Percentiles rank a stretch among this genome's conserved stretches.
phyloP scores from a whole-genome alignment of 768 basidiomycete species.

The Auricularia auricula-judae region DNA sequence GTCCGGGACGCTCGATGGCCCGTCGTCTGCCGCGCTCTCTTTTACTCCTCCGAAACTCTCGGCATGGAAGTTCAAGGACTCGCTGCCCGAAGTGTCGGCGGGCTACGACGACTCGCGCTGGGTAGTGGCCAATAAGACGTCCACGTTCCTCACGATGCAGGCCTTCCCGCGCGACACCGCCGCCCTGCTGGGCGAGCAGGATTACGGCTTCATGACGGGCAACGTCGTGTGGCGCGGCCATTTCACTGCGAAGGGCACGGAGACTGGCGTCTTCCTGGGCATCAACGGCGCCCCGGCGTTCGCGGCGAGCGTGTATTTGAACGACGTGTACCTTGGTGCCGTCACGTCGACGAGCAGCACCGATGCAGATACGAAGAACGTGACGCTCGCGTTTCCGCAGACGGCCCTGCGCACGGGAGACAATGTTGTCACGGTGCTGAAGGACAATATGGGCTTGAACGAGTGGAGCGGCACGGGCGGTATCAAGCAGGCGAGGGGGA shows the following conservation, averaged over 20 bases:
- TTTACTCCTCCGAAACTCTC: slow-evolving; percentile 30
- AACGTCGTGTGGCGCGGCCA: slow-evolving; percentile 74
- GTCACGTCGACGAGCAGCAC: neutral
- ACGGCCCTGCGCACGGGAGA: slow-evolving; percentile 44
- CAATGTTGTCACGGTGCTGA: slow-evolving; percentile 61
- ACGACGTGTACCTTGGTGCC: slow-evolving; percentile 45
- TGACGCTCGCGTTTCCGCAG: slow-evolving; percentile 49
- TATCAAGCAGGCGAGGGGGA: neutral
- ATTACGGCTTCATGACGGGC: slow-evolving; percentile 23
- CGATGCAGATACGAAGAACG: slow-evolving; percentile 47
- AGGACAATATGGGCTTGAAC: slow-evolving; percentile 1
- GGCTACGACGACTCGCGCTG: slow-evolving; percentile 54
- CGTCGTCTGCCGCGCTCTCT: neutral
- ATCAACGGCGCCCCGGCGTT: slow-evolving; percentile 80
- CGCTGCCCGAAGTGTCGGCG: slow-evolving; percentile 54
- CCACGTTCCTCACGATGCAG: slow-evolving; percentile 42
- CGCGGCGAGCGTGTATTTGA: slow-evolving; percentile 74
- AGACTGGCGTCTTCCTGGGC: slow-evolving; percentile 41
- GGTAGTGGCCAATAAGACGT: slow-evolving; percentile 60
- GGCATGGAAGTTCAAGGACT: slow-evolving; percentile 65
- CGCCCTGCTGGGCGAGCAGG: neutral
- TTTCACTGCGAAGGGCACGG: slow-evolving; percentile 30
- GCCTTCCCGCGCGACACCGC: neutral
- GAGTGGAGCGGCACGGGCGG: neutral
- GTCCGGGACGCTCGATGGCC: neutral